Evolutionary conservation across 2,329 filamentous ascomycete species (phyloP).

Genomic region (Tetracladium maxilliforme): DNA sequence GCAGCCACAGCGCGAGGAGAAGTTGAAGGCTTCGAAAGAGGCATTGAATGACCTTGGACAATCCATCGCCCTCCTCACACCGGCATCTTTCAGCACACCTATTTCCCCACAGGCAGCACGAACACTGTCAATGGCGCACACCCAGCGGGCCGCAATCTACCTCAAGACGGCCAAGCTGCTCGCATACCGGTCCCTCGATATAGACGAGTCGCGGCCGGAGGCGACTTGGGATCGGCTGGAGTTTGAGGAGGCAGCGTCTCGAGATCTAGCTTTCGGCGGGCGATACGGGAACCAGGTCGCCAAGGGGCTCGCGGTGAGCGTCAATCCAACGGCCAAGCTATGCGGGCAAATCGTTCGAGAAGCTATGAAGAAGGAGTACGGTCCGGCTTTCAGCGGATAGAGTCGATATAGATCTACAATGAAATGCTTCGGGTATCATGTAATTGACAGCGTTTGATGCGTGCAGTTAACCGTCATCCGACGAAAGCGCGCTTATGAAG

Average conservation of each 20-base stretch:
- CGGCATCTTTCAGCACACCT: slow-evolving; percentile 28
- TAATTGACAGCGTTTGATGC: too few species aligned
- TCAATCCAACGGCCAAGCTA: slow-evolving; percentile 54
- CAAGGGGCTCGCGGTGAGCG: slow-evolving; percentile 46
- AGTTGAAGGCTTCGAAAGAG: background rate
- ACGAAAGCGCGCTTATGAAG: too few species aligned
- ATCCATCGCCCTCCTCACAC: slow-evolving; percentile 44
- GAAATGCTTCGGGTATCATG: too few species aligned
- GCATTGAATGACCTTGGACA: slow-evolving; percentile 37
- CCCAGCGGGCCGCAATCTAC: slow-evolving; percentile 54
- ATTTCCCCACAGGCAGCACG: slow-evolving; percentile 51
- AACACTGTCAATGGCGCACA: slow-evolving; percentile 55
- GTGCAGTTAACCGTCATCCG: too few species aligned
- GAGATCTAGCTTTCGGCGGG: slow-evolving; percentile 48
- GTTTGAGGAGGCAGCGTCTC: slow-evolving; percentile 47
- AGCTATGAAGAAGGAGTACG: slow-evolving; percentile 56
- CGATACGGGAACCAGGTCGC: slow-evolving; percentile 52
- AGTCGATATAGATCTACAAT: too few species aligned
- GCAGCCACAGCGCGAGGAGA: slow-evolving; percentile 20
- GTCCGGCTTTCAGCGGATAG: too few species aligned
- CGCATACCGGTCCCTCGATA: slow-evolving; percentile 13
- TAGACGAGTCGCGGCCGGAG: slow-evolving; percentile 26
- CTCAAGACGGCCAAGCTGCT: slow-evolving; percentile 39
- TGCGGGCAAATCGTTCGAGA: slow-evolving; percentile 56
- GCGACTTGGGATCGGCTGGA: slow-evolving; percentile 33